phyloP scores from a whole-genome alignment of 306 rosid species.

The Oxytropis ochrocephala region DNA sequence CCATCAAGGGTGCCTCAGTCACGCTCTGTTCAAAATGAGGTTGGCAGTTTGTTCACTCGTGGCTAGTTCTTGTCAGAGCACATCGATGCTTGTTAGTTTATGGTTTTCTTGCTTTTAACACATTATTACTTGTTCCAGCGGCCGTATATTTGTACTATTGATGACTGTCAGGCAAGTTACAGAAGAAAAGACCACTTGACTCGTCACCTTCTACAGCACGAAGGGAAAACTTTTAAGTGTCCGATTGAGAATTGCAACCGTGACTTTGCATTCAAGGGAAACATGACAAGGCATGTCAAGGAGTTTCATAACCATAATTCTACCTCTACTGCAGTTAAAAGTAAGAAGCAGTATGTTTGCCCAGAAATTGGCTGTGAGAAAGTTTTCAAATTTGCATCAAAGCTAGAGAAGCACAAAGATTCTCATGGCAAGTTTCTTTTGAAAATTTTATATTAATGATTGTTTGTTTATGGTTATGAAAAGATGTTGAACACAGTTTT shows the following conservation, averaged over 20 bases:
- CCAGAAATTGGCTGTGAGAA: conserved; percentile 66
- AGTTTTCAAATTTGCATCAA: conserved; percentile 53
- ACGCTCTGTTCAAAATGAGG: conserved; percentile 50
- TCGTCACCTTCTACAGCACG: conserved; percentile 64
- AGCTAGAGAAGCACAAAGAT: conserved; percentile 47
- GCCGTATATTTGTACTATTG: conserved; percentile 44
- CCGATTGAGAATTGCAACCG: conserved; percentile 50
- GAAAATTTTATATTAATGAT: neutral
- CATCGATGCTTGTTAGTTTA: neutral
- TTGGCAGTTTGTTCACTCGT: conserved; percentile 35
- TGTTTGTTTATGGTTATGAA: neutral
- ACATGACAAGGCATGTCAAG: conserved; percentile 47
- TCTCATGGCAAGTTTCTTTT: conserved; percentile 57
- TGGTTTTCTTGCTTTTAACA: neutral
- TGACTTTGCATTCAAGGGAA: conserved; percentile 42
- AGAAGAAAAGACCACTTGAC: conserved; percentile 88
- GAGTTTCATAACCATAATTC: conserved; percentile 36
- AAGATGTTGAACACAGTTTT: neutral
- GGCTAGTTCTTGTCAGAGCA: neutral
- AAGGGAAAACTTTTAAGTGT: conserved; percentile 58
- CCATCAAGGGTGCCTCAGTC: conserved; percentile 79
- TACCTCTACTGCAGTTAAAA: conserved; percentile 10
- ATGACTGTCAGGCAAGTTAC: conserved; percentile 60
- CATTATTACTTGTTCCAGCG: conserved; percentile 41
- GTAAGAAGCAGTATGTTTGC: conserved; percentile 45